Conservation (phyloP, 1,284 basidiomycete species). For the Flammula alnicola region DNA sequence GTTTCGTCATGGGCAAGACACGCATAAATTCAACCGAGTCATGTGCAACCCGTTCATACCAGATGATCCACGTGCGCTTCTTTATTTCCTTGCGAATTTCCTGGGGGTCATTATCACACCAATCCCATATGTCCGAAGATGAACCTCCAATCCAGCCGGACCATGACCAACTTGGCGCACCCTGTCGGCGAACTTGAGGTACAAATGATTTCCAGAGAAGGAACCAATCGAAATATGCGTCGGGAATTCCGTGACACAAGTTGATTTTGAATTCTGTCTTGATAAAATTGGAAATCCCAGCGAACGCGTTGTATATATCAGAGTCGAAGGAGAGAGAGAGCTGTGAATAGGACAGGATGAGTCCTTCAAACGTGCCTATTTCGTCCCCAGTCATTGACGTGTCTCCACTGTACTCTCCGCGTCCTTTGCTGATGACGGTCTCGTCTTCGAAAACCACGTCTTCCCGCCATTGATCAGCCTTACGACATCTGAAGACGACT, state of each 20-base stretch:
- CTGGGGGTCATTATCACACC: neutral
- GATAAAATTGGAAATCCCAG: slow-evolving; percentile 12
- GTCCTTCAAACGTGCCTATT: slow-evolving; percentile 3
- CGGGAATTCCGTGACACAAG: slow-evolving; percentile 15
- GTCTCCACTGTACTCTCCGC: neutral
- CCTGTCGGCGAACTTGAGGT: slow-evolving; percentile 1
- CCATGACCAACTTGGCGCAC: slow-evolving; percentile 20
- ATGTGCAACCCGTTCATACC: slow-evolving; percentile 13
- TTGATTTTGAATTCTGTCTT: slow-evolving; percentile 3
- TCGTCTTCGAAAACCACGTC: slow-evolving; percentile 13
- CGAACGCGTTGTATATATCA: slow-evolving; percentile 19
- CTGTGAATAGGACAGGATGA: slow-evolving; percentile 4
- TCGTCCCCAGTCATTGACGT: neutral
- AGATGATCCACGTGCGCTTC: slow-evolving; percentile 9
- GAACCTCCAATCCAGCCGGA: slow-evolving; percentile 11
- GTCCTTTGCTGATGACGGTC: no score
- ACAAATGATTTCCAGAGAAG: slow-evolving; percentile 13
- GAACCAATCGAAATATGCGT: slow-evolving; percentile 19
- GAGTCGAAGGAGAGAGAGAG: slow-evolving; percentile 1
- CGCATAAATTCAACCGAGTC: slow-evolving; percentile 12
- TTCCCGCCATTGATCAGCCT: slow-evolving; percentile 9
- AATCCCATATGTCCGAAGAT: neutral
- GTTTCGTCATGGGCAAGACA: neutral
- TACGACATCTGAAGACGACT: slow-evolving; percentile 9
- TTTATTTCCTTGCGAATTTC: slow-evolving; percentile 1